A percentile compares a stretch with the other conserved stretches of the same genome.
These are phyloP conservation scores for Trichophyton equinum DNA, from an alignment of 2,329 filamentous ascomycete genomes.

Conservation along the genomic window DNA sequence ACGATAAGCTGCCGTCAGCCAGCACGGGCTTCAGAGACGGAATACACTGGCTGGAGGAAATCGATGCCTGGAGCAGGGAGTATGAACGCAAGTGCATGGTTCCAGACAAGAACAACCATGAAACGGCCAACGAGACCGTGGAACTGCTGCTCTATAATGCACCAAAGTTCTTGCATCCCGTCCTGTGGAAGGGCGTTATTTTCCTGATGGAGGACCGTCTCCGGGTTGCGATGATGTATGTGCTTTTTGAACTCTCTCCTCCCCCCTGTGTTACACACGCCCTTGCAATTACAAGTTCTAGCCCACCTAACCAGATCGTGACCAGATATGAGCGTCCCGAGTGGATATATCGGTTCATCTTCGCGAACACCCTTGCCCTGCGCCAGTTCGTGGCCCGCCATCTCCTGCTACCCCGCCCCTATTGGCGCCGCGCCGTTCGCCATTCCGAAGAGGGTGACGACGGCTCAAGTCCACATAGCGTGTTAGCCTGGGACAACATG, in stretches of 20 bases:
- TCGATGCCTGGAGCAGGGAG: slow-evolving; percentile 37
- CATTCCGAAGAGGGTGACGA: slow-evolving; percentile 41
- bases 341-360: slow-evolving; percentile 23
- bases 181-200: slow-evolving; percentile 41
- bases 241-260: slow-evolving; percentile 2
- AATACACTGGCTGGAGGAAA: slow-evolving; percentile 41
- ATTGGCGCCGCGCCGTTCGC: slow-evolving; percentile 23
- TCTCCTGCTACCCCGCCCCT: slow-evolving; percentile 47
- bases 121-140: slow-evolving; percentile 47
- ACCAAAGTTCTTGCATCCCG: slow-evolving; percentile 31
- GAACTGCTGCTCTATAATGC: slow-evolving; percentile 49
- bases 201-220: slow-evolving; percentile 53
- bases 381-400: slow-evolving; percentile 48
- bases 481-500: slow-evolving; percentile 44
- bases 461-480: slow-evolving; percentile 42
- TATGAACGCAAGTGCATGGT: slow-evolving; percentile 53
- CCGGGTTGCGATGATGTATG: slow-evolving; percentile 52
- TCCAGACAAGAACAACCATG: slow-evolving; percentile 38
- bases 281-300: neutral
- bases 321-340: slow-evolving; percentile 32
- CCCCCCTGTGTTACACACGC: neutral
- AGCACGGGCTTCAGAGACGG: slow-evolving; percentile 37
- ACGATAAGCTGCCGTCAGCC: slow-evolving; percentile 32
- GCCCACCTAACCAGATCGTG: neutral
- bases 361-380: slow-evolving; percentile 38